Evolutionary conservation across 148 eudicot species (phyloP).

Genomic region (Camellia lanceoleosa): DNA sequence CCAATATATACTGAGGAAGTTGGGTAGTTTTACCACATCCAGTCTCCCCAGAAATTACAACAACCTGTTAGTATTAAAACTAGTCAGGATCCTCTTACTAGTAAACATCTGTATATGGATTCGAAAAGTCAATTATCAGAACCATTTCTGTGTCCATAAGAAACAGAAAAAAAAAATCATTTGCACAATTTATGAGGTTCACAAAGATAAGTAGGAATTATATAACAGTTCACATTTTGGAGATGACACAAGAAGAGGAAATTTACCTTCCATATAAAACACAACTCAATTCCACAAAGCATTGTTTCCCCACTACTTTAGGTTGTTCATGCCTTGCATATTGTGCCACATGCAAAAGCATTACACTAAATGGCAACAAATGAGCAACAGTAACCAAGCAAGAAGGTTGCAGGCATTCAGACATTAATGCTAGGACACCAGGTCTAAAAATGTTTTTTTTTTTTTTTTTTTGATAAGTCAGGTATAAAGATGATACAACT

Average conservation of each 20-base stretch:
- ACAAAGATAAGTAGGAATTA: not conserved
- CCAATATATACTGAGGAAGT: constrained; percentile 94
- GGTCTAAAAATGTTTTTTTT: not conserved
- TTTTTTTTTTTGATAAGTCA: not conserved
- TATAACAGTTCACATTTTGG: not conserved
- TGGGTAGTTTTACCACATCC: constrained; percentile 99
- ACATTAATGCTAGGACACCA: not conserved
- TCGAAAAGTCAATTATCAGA: not conserved
- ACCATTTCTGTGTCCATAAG: not conserved
- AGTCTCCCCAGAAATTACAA: constrained; percentile 96
- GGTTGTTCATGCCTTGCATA: not conserved
- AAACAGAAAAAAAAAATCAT: constrained; percentile 3
- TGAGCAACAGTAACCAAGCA: not conserved
- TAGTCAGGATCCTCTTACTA: not conserved
- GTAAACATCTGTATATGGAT: not conserved
- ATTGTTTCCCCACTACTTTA: not conserved
- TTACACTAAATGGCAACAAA: not conserved
- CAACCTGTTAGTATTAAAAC: constrained; percentile 44
- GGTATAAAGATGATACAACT: not conserved
- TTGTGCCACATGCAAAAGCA: not conserved
- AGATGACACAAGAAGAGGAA: not conserved
- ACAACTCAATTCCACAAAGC: not conserved
- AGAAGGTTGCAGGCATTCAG: constrained; percentile 1
- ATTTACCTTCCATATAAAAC: not conserved
- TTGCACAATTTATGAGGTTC: not conserved